phyloP scores from a whole-genome alignment of 2,329 filamentous ascomycete species.

The Clonostachys rosea region DNA sequence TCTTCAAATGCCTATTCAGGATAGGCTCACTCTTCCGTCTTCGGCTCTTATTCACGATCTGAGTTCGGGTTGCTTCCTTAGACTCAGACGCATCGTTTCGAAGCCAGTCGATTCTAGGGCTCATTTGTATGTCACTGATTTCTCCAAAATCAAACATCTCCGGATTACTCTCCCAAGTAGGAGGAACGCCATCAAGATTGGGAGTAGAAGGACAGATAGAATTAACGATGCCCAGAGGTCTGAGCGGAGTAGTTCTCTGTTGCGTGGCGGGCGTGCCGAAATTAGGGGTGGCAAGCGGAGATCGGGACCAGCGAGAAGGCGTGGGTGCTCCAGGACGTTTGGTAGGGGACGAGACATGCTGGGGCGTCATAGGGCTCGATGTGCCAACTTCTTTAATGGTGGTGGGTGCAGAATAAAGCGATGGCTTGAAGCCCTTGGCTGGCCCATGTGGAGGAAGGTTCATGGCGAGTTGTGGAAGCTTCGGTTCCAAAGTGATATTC shows the following conservation, averaged over 20 bases:
- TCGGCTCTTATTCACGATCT: conserved; percentile 7
- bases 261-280: neutral
- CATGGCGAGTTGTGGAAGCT: no score
- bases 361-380: conserved; percentile 2
- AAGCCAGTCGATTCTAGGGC: conserved; percentile 12
- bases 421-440: conserved; percentile 2
- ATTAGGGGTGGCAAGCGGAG: conserved; percentile 12
- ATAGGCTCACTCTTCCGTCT: conserved; percentile 28
- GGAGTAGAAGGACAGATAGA: conserved; percentile 2
- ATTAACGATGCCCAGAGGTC: neutral
- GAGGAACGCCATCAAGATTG: conserved; percentile 1
- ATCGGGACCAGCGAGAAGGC: conserved; percentile 15
- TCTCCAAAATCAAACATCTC: conserved; percentile 8
- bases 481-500: no score
- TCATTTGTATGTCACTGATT: conserved; percentile 8
- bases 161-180: conserved; percentile 2
- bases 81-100: neutral
- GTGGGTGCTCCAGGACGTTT: conserved; percentile 16
- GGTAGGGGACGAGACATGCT: conserved; percentile 9
- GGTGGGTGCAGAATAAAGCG: neutral
- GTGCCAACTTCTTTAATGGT: conserved; percentile 1
- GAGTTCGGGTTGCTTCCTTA: neutral
- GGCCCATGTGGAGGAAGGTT: conserved; percentile 1
- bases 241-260: conserved; percentile 4
- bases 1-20: conserved; percentile 14